phyloP scores from a whole-genome alignment of 2,329 filamentous ascomycete genomes.

The Xylariomycetidae sp. region DNA sequence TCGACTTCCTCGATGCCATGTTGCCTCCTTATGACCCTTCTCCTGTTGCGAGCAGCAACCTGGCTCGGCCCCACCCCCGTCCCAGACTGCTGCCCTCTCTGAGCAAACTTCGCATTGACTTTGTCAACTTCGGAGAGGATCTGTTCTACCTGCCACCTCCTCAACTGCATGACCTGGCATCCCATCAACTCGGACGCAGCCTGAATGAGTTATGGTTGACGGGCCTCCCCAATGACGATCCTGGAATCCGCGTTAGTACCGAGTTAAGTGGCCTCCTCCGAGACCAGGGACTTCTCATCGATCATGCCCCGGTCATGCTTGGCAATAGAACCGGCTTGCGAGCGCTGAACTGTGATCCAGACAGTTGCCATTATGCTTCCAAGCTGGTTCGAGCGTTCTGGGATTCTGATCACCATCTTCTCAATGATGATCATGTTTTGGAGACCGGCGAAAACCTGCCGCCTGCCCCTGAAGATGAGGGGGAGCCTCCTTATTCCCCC shows the following conservation, averaged over 20 bases:
- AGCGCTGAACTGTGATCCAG: conserved; percentile 30
- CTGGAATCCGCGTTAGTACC: conserved; percentile 40
- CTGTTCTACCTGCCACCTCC: conserved; percentile 40
- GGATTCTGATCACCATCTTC: no score
- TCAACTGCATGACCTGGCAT: conserved; percentile 48
- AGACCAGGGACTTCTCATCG: conserved; percentile 48
- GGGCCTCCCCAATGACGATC: conserved; percentile 45
- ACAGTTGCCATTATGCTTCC: conserved; percentile 29
- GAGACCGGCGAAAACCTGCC: conserved; percentile 29
- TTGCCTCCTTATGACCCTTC: conserved; percentile 45
- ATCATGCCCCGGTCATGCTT: conserved; percentile 39
- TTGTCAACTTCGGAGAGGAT: conserved; percentile 49
- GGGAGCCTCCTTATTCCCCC: conserved; percentile 34
- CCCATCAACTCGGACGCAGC: conserved; percentile 48
- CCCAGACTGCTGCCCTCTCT: conserved; percentile 45
- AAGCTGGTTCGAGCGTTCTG: conserved; percentile 42
- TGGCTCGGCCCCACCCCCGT: conserved; percentile 10
- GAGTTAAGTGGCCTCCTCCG: conserved; percentile 49
- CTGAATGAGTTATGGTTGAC: conserved; percentile 50
- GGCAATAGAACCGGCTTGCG: conserved; percentile 36
- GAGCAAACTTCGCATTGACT: conserved; percentile 44
- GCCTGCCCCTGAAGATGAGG: conserved; percentile 36
- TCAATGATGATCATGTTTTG: conserved; percentile 20
- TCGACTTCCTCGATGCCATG: conserved; percentile 48
- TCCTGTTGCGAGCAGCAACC: conserved; percentile 15